A percentile compares a stretch with the other conserved stretches of the same genome.
phyloP scores from a whole-genome alignment of 2,329 filamentous ascomycete species.

The Capronia epimyces region DNA sequence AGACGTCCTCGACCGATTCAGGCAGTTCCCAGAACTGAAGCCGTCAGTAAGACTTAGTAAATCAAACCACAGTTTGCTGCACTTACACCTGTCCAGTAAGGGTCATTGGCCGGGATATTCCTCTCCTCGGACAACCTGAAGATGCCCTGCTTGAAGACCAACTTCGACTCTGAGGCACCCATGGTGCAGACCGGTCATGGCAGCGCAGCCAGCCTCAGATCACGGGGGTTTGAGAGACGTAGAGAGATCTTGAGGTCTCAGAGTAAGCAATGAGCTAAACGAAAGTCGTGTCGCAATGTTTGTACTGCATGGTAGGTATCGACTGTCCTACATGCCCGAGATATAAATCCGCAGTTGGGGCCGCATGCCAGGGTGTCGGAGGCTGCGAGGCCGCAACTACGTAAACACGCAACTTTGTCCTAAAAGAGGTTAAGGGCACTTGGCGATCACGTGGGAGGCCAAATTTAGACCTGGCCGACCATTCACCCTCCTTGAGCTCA shows the following conservation, averaged over 20 bases:
- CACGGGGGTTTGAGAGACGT: background rate
- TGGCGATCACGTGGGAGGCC: constrained; percentile 5
- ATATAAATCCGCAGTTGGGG: background rate
- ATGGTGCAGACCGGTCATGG: constrained; percentile 49
- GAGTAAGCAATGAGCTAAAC: background rate
- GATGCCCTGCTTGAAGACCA: constrained; percentile 97
- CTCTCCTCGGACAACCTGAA: constrained; percentile 91
- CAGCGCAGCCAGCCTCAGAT: constrained; percentile 3
- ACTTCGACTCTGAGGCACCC: constrained; percentile 98
- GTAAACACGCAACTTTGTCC: background rate
- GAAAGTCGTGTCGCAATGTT: background rate
- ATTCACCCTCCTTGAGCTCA: no score
- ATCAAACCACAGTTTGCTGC: background rate
- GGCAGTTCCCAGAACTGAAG: constrained; percentile 91
- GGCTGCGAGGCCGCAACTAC: background rate
- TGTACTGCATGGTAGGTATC: background rate
- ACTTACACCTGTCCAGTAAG: constrained; percentile 86
- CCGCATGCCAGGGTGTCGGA: no score
- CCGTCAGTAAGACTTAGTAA: constrained; percentile 28
- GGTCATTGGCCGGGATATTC: constrained; percentile 78
- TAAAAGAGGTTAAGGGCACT: background rate
- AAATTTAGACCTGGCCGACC: constrained; percentile 8
- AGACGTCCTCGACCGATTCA: constrained; percentile 91
- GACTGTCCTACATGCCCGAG: background rate
- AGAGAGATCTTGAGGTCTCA: background rate